Percentiles rank a stretch among this genome's conserved stretches.
Evolutionary conservation across 1,284 basidiomycete species (phyloP).

Genomic region (Cryptococcus sp.): DNA sequence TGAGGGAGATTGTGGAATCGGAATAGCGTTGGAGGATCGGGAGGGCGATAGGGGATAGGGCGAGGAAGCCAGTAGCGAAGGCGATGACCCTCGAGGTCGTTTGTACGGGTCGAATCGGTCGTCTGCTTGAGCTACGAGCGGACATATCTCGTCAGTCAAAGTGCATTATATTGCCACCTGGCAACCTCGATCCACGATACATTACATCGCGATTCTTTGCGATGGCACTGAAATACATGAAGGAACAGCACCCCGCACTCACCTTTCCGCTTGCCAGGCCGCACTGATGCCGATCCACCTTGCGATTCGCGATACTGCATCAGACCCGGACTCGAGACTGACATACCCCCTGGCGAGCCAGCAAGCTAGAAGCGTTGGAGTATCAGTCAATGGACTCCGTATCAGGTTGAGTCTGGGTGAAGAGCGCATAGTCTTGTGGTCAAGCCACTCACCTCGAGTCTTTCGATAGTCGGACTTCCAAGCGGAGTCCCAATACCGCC

Average conservation of each 20-base stretch:
- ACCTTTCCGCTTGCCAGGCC: constrained; percentile 50
- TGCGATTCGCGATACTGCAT: constrained; percentile 48
- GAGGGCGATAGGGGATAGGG: constrained; percentile 42
- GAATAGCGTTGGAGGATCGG: constrained; percentile 27
- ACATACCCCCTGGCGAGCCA: constrained; percentile 28
- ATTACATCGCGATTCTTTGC: neutral
- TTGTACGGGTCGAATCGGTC: constrained; percentile 53
- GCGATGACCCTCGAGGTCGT: constrained; percentile 45
- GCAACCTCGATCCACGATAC: no score
- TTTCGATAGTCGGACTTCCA: constrained; percentile 44
- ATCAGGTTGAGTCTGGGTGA: no score
- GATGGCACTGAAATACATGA: neutral
- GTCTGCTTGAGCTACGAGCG: constrained; percentile 33
- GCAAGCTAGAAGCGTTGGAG: constrained; percentile 22
- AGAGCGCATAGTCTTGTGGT: no score
- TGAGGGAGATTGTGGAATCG: constrained; percentile 44
- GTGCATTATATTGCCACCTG: neutral
- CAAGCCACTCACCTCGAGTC: constrained; percentile 31
- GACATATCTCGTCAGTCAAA: neutral
- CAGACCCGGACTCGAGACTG: constrained; percentile 37
- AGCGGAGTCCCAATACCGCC: constrained; percentile 35
- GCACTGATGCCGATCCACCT: constrained; percentile 32
- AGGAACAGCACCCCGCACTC: constrained; percentile 11
- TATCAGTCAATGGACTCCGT: neutral
- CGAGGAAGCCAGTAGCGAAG: constrained; percentile 30